Conservation (phyloP, 2,329 filamentous ascomycete genomes). For the Sclerotinia trifoliorum region DNA sequence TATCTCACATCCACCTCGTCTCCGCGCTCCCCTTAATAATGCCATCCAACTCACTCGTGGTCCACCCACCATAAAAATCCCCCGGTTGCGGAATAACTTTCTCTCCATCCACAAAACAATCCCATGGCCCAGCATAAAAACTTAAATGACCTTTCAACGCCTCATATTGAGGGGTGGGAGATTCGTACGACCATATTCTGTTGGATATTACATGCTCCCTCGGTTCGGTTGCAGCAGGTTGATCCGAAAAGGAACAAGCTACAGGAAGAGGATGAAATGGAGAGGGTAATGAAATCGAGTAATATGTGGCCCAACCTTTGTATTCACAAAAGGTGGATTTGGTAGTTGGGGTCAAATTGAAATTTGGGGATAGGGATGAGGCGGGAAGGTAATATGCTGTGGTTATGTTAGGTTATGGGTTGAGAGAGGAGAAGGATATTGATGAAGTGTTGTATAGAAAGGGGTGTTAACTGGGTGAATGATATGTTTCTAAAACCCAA, state of each 20-base stretch:
- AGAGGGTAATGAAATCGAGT: conserved; percentile 46
- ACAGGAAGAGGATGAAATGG: conserved; percentile 30
- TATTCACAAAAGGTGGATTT: conserved; percentile 55
- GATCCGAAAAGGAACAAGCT: not conserved
- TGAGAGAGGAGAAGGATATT: not conserved
- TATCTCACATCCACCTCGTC: conserved; percentile 32
- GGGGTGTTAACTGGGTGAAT: conserved; percentile 52
- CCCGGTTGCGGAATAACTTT: conserved; percentile 58
- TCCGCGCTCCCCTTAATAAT: conserved; percentile 46
- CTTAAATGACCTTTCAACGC: conserved; percentile 55
- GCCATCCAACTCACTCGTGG: conserved; percentile 58
- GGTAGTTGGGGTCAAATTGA: conserved; percentile 48
- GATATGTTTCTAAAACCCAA: conserved; percentile 63
- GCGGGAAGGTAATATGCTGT: conserved; percentile 60
- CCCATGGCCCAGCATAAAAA: conserved; percentile 61
- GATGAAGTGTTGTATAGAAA: not conserved
- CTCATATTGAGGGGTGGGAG: conserved; percentile 52
- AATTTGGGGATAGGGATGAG: conserved; percentile 44
- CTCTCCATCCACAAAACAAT: conserved; percentile 62
- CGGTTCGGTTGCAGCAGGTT: not conserved
- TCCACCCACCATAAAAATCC: conserved; percentile 65
- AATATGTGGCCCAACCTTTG: conserved; percentile 61
- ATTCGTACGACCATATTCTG: conserved; percentile 59
- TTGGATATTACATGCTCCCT: conserved; percentile 45
- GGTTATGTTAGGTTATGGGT: conserved; percentile 17